Percentiles rank a stretch among this genome's conserved stretches.
phyloP scores from a whole-genome alignment of 495 filamentous ascomycete genomes.

The Penicillium lividum region DNA sequence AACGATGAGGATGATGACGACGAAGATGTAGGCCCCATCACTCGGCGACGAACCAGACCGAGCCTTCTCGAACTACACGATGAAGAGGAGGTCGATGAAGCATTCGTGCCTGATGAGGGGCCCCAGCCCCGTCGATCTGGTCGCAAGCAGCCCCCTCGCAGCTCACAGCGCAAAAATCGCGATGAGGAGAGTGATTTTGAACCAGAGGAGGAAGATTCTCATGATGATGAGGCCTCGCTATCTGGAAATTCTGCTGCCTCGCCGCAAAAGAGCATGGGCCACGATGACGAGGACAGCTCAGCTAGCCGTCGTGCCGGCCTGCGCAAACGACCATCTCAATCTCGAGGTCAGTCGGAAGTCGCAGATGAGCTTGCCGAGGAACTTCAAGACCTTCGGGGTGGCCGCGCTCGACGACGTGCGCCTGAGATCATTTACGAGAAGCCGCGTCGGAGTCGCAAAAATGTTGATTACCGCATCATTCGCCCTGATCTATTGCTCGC shows the following conservation, averaged over 20 bases:
- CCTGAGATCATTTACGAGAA: constrained; percentile 56
- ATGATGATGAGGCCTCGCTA: constrained; percentile 67
- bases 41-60: constrained; percentile 51
- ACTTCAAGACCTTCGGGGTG: constrained; percentile 46
- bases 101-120: constrained; percentile 38
- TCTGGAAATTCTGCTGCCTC: constrained; percentile 49
- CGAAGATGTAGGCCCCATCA: constrained; percentile 65
- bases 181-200: constrained; percentile 89
- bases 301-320: constrained; percentile 53
- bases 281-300: constrained; percentile 51
- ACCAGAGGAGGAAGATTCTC: constrained; percentile 61
- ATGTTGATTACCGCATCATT: constrained; percentile 73
- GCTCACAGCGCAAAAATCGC: constrained; percentile 53
- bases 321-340: constrained; percentile 50
- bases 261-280: constrained; percentile 40
- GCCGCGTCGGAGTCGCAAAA: constrained; percentile 55
- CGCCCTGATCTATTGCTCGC: constrained; percentile 65
- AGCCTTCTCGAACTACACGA: constrained; percentile 11
- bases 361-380: constrained; percentile 81
- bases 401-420: constrained; percentile 34
- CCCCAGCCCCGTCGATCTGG: constrained; percentile 48
- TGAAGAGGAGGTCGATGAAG: constrained; percentile 35
- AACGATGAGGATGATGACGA: constrained; percentile 53
- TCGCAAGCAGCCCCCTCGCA: constrained; percentile 47
- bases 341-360: constrained; percentile 55